phyloP scores from a whole-genome alignment of 1,139 yeast genomes.

The Eremothecium coryli region DNA sequence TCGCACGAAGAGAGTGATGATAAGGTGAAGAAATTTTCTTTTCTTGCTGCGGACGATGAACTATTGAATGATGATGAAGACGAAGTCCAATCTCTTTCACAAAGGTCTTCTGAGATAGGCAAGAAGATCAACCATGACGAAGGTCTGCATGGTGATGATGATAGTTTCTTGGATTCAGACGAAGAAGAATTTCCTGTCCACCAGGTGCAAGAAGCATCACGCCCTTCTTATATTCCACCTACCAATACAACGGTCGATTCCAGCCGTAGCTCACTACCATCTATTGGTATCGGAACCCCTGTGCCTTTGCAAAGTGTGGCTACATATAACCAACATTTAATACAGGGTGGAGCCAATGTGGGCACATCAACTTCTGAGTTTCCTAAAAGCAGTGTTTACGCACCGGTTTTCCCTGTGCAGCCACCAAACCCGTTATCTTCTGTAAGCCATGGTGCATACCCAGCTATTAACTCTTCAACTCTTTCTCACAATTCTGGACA shows the following conservation, averaged over 20 bases:
- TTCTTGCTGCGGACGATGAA: constrained; percentile 26
- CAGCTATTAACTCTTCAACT: background rate
- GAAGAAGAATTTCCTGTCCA: constrained; percentile 12
- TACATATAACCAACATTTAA: background rate
- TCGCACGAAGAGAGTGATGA: background rate
- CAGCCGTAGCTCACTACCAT: background rate
- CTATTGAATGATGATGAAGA: constrained; percentile 14
- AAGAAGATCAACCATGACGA: background rate
- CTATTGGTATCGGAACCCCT: background rate
- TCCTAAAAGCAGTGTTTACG: background rate
- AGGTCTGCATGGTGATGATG: constrained; percentile 16
- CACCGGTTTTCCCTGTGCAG: background rate
- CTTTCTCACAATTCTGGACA: background rate
- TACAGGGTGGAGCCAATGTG: background rate
- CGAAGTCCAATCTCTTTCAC: background rate
- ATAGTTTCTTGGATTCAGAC: constrained; percentile 25
- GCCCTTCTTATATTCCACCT: background rate
- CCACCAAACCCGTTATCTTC: background rate
- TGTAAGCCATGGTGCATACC: background rate
- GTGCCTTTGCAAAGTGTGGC: background rate
- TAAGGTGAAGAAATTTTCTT: constrained; percentile 21
- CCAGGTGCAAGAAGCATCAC: background rate
- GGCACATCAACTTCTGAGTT: background rate
- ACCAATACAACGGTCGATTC: background rate
- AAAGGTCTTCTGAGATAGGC: background rate